These are phyloP conservation scores for Sclerotiophoma versabilis DNA, from an alignment of 2,329 filamentous ascomycete genomes.

Conservation along the genomic window DNA sequence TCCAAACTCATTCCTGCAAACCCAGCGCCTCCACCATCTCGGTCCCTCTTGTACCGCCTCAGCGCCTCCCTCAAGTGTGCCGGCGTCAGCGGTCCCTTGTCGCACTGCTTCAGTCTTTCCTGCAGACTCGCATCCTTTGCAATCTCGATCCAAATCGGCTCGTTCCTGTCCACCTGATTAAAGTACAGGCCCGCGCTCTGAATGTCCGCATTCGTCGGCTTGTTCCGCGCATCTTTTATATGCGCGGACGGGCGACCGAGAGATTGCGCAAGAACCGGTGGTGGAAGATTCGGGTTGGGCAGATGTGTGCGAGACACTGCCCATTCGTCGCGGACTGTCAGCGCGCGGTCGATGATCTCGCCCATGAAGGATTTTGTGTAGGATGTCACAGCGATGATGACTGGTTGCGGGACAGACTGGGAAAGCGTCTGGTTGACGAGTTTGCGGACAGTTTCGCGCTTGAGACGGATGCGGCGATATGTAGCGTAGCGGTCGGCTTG, in stretches of 20 bases:
- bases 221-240: constrained; percentile 35
- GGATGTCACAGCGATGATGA: constrained; percentile 77
- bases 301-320: constrained; percentile 55
- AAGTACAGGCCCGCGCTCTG: constrained; percentile 33
- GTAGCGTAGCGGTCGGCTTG: constrained; percentile 75
- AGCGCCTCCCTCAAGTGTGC: constrained; percentile 79
- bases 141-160: constrained; percentile 40
- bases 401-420: constrained; percentile 76
- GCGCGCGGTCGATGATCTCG: constrained; percentile 75
- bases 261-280: constrained; percentile 33
- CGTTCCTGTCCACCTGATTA: constrained; percentile 31
- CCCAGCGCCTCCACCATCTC: constrained; percentile 67
- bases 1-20: constrained; percentile 59
- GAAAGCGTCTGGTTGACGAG: constrained; percentile 82
- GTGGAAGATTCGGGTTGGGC: constrained; percentile 41
- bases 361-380: constrained; percentile 80
- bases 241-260: constrained; percentile 41
- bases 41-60: constrained; percentile 68
- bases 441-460: constrained; percentile 73
- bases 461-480: constrained; percentile 73
- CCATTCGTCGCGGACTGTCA: constrained; percentile 76
- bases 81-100: constrained; percentile 68
- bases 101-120: constrained; percentile 41
- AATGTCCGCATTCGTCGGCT: constrained; percentile 39
- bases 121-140: constrained; percentile 30